A percentile compares a stretch with the other conserved stretches of the same genome.
Conservation (phyloP, 164 flowering plant genomes). For the Magnolia sinica region DNA sequence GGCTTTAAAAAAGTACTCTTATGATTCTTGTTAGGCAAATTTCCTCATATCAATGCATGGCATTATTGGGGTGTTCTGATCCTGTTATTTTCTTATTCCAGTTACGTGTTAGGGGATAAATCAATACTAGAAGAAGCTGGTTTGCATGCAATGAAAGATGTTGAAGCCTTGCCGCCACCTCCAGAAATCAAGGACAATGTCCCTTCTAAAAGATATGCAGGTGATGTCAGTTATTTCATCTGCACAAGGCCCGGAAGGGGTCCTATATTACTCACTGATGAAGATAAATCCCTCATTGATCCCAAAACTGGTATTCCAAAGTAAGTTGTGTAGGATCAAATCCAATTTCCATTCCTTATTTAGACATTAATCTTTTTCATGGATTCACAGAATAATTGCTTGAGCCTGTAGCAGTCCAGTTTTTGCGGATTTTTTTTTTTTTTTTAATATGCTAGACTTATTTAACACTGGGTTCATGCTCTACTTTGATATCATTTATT, state of each 20-base stretch:
- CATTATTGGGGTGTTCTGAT: not conserved
- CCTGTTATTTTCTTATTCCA: constrained; percentile 20
- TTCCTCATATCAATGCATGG: too few relatives aligned
- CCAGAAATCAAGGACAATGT: constrained; percentile 55
- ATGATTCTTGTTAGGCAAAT: too few relatives aligned
- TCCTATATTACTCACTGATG: constrained; percentile 61
- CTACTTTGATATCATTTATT: too few relatives aligned
- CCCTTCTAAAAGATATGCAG: constrained; percentile 41
- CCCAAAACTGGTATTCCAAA: constrained; percentile 80
- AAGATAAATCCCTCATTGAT: constrained; percentile 66
- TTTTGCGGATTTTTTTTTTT: too few relatives aligned
- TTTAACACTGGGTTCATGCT: too few relatives aligned
- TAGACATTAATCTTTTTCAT: too few relatives aligned
- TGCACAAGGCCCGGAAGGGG: constrained; percentile 93
- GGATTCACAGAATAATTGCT: too few relatives aligned
- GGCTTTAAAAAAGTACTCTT: too few relatives aligned
- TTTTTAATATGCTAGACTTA: too few relatives aligned
- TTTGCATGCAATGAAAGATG: constrained; percentile 45
- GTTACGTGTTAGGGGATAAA: constrained; percentile 82
- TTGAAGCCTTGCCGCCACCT: constrained; percentile 70
- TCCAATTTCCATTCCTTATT: too few relatives aligned
- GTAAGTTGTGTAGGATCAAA: constrained; percentile 15
- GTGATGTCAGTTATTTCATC: constrained; percentile 88
- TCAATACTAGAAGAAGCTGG: constrained; percentile 86
- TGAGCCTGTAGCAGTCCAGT: too few relatives aligned